A percentile compares a stretch with the other conserved stretches of the same genome.
These are phyloP conservation scores for Fusarium newnesense DNA, from an alignment of 2,329 filamentous ascomycete species.

Conservation along the genomic window DNA sequence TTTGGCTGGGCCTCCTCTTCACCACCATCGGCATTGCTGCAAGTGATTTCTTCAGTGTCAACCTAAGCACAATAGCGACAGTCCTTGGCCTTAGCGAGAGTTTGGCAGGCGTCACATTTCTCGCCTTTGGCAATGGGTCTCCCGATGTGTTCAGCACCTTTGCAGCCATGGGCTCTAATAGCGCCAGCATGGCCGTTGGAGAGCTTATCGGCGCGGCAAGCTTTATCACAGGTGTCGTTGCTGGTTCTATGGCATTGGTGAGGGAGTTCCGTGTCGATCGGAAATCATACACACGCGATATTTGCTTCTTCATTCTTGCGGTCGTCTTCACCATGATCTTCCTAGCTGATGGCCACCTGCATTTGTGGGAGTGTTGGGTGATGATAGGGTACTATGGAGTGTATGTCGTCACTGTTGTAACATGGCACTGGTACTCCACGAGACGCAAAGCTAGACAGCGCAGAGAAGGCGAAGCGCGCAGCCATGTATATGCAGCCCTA, in stretches of 20 bases:
- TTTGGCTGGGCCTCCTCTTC: constrained; percentile 91
- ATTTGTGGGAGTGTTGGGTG: constrained; percentile 86
- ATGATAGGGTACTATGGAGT: constrained; percentile 95
- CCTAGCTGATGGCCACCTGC: constrained; percentile 83
- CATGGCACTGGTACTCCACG: constrained; percentile 88
- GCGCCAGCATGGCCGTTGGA: constrained; percentile 94
- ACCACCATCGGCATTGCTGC: constrained; percentile 97
- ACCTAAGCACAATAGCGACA: constrained; percentile 90
- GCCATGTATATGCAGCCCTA: constrained; percentile 73
- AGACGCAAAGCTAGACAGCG: constrained; percentile 68
- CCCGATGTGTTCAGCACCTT: constrained; percentile 99
- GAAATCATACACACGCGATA: constrained; percentile 90
- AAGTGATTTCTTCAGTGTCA: constrained; percentile 98
- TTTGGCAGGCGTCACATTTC: constrained; percentile 92
- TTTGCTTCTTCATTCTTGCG: constrained; percentile 90
- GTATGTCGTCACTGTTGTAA: constrained; percentile 88
- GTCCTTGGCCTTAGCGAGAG: constrained; percentile 95
- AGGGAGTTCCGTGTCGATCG: constrained; percentile 91
- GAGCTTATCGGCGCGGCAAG: constrained; percentile 94
- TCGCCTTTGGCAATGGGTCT: constrained; percentile 97
- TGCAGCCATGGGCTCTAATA: constrained; percentile 96
- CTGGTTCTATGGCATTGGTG: constrained; percentile 97
- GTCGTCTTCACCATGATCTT: constrained; percentile 89
- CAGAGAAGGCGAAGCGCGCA: constrained; percentile 76
- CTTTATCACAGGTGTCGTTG: constrained; percentile 96